Base-by-base conservation (phyloP, 2,329 filamentous ascomycete genomes). In the Apiospora rasikravindrae region DNA sequence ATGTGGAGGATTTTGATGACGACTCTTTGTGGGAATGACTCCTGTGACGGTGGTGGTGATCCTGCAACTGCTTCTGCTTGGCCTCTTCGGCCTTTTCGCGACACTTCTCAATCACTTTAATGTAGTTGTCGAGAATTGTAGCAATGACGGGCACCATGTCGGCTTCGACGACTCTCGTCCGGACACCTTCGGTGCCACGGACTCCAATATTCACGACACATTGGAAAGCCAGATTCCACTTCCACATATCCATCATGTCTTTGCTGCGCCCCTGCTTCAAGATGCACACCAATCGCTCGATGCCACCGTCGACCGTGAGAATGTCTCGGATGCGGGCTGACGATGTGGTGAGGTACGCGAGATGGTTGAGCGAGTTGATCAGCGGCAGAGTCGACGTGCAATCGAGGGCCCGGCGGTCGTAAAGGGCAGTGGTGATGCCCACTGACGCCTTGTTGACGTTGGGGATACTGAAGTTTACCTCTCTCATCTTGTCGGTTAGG, bases 161-260 rank as follows among this genome's bases (percentile, higher is more conserved):
- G 74, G 96, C 96, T 84, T 99, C 96, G 70, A 99, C 96, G 2
- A 99, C 96, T 76, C 96, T 90, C 72, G 96, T 98, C 77, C 96
- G 91, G 73, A 99, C 96, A 76, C 90, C 92, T 85, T 99, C 96
- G 16, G 96, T 98, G 73, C 96, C 96, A 77, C 96, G 91, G 73
- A 99, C 96, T 72, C 96, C 96, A 80, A 99, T 98, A 83, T 99
- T 99, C 81, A 99, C 96, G 75, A 98, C 95, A 82, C 96, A 99
- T 84, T 98, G 96, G 83, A 99, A 99, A 70, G 96, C 96, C 74
- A 99, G 88, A 80, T 98, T 99, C 96, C 96, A 99, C 84, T 98
- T 98, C 96, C 96, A 99, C 94, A 98, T 98, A 82, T 98, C 96
- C 96, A 98, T 98, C 91, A 98, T 93, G 82, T 99, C 96, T 84